phyloP scores from a whole-genome alignment of 2,329 filamentous ascomycete species.

The Emergomyces africanus region DNA sequence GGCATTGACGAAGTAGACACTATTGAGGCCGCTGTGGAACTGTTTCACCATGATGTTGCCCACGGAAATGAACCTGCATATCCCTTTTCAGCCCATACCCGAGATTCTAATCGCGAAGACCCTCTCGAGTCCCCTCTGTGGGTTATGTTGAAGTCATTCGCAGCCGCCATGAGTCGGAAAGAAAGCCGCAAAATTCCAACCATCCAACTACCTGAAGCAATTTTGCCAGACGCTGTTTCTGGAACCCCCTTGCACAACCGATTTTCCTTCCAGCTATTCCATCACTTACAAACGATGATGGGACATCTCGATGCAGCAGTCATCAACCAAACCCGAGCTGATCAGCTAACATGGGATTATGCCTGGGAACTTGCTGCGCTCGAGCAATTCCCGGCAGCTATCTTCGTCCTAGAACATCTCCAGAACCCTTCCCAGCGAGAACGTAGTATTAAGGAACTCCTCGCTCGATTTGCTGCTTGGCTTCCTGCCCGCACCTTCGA shows the following conservation, averaged over 20 bases:
- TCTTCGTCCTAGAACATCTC: slow-evolving; percentile 71
- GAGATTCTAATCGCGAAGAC: slow-evolving; percentile 50
- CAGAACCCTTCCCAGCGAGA: slow-evolving; percentile 49
- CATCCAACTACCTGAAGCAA: slow-evolving; percentile 50
- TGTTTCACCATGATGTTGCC: slow-evolving; percentile 60
- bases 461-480: slow-evolving; percentile 56
- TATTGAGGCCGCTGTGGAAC: slow-evolving; percentile 57
- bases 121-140: slow-evolving; percentile 64
- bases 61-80: slow-evolving; percentile 55
- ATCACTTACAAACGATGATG: slow-evolving; percentile 42
- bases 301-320: slow-evolving; percentile 38
- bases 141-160: slow-evolving; percentile 72
- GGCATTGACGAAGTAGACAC: slow-evolving; percentile 55
- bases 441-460: slow-evolving; percentile 57
- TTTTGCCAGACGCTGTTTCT: slow-evolving; percentile 65
- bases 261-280: slow-evolving; percentile 73
- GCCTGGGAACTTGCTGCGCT: slow-evolving; percentile 37
- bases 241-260: slow-evolving; percentile 62
- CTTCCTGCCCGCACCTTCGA: slow-evolving; percentile 48
- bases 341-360: slow-evolving; percentile 55
- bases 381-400: slow-evolving; percentile 55
- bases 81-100: slow-evolving; percentile 59
- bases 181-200: slow-evolving; percentile 19
- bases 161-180: slow-evolving; percentile 29
- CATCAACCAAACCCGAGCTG: slow-evolving; percentile 47